A percentile compares a stretch with the other conserved stretches of the same genome.
These are phyloP conservation scores for Cladophialophora psammophila DNA, from an alignment of 2,329 filamentous ascomycete species.

Conservation along the genomic window DNA sequence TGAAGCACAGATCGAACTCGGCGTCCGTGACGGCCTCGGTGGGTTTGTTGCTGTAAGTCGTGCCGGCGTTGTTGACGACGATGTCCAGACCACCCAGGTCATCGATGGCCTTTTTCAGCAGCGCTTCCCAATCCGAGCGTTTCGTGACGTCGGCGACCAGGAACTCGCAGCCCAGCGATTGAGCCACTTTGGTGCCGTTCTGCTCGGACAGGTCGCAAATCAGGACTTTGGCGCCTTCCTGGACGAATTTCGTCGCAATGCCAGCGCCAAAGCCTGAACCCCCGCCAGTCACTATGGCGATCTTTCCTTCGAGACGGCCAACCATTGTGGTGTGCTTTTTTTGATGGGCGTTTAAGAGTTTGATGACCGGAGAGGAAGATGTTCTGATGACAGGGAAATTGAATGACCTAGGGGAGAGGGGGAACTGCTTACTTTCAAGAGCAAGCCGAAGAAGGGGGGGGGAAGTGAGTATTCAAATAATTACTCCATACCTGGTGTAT, in stretches of 20 bases:
- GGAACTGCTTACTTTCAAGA: neutral
- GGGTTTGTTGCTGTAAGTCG: slow-evolving; percentile 54
- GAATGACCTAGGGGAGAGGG: neutral
- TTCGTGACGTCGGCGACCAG: slow-evolving; percentile 36
- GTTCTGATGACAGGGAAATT: neutral
- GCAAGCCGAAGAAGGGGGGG: neutral
- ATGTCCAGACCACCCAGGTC: slow-evolving; percentile 59
- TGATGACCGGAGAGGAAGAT: neutral
- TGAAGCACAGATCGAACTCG: slow-evolving; percentile 59
- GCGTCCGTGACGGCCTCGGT: slow-evolving; percentile 54
- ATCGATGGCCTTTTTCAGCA: slow-evolving; percentile 52
- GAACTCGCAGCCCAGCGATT: slow-evolving; percentile 34
- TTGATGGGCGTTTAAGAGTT: neutral
- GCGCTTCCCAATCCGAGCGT: slow-evolving; percentile 35
- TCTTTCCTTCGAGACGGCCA: slow-evolving; percentile 47
- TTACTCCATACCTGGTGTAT: neutral
- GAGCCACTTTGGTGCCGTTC: slow-evolving; percentile 32
- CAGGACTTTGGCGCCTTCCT: slow-evolving; percentile 48
- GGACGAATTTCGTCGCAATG: slow-evolving; percentile 49
- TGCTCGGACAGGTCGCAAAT: slow-evolving; percentile 42
- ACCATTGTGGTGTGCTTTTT: slow-evolving; percentile 19
- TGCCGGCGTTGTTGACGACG: slow-evolving; percentile 60
- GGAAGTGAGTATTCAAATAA: neutral
- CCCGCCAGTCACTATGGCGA: slow-evolving; percentile 54
- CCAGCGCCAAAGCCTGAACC: slow-evolving; percentile 54